Evolutionary conservation across 495 filamentous ascomycete species (phyloP).

Genomic region (Chaetomium fimeti): DNA sequence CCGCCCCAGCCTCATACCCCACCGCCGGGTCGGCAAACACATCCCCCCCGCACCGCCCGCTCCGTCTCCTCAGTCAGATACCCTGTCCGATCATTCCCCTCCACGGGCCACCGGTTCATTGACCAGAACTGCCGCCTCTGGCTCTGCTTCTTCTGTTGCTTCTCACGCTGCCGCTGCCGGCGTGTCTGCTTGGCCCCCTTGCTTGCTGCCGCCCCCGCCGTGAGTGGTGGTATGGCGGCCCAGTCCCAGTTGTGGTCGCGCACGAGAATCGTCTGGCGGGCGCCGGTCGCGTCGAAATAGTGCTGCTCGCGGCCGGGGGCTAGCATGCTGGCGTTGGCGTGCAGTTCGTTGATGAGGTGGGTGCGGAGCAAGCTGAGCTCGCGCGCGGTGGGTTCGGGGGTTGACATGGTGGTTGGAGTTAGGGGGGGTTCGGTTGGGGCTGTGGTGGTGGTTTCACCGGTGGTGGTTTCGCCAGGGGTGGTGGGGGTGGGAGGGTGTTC

Average conservation of each 20-base stretch:
- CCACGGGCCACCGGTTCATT: constrained; percentile 33
- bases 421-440: too few species aligned
- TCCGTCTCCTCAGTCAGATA: constrained; percentile 13
- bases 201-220: not conserved
- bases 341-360: constrained; percentile 31
- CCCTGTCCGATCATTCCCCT: not conserved
- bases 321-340: constrained; percentile 31
- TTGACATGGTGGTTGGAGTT: too few species aligned
- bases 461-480: too few species aligned
- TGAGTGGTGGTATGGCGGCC: constrained; percentile 14
- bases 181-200: too few species aligned
- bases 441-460: too few species aligned
- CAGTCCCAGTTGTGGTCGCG: constrained; percentile 33
- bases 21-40: constrained; percentile 19
- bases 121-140: constrained; percentile 23
- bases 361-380: constrained; percentile 22
- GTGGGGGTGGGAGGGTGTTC: not conserved
- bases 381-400: not conserved
- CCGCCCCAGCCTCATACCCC: constrained; percentile 21
- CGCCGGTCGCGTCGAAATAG: constrained; percentile 6
- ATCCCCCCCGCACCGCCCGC: constrained; percentile 1
- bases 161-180: not conserved
- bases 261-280: constrained; percentile 1
- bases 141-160: not conserved
- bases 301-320: constrained; percentile 19